Evolutionary conservation across 768 basidiomycete species (phyloP).

Genomic region (Agaricus subrufescens): DNA sequence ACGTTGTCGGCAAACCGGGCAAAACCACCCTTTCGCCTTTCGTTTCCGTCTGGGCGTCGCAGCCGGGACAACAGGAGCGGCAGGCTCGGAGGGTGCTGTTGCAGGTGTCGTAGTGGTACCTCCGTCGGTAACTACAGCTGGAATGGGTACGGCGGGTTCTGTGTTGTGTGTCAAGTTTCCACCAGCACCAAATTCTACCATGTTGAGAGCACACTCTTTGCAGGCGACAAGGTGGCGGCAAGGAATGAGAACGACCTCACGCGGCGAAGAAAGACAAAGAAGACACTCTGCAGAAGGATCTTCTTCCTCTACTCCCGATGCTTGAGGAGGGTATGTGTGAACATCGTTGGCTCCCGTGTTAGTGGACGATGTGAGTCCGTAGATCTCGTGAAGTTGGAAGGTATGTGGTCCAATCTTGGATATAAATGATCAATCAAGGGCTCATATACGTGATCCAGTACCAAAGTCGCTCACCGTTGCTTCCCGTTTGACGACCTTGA

Average conservation of each 20-base stretch:
- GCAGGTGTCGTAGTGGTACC: slow-evolving; percentile 20
- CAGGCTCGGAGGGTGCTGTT: slow-evolving; percentile 27
- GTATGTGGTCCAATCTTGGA: slow-evolving; percentile 83
- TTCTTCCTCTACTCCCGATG: slow-evolving; percentile 40
- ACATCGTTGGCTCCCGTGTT: slow-evolving; percentile 28
- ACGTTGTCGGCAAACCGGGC: slow-evolving; percentile 95
- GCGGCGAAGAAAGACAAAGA: slow-evolving; percentile 80
- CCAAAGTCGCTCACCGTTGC: slow-evolving; percentile 48
- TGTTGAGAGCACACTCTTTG: slow-evolving; percentile 92
- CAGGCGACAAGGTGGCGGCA: slow-evolving; percentile 95
- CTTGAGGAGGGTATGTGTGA: slow-evolving; percentile 37
- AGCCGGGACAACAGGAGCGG: slow-evolving; percentile 20
- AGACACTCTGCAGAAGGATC: slow-evolving; percentile 87
- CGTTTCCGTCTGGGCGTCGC: slow-evolving; percentile 68
- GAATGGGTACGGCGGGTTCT: slow-evolving; percentile 29
- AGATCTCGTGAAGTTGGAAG: slow-evolving; percentile 95
- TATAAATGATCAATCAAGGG: background rate
- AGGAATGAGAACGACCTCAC: slow-evolving; percentile 90
- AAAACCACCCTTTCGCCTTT: slow-evolving; percentile 97
- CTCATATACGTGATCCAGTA: background rate
- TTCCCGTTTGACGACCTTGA: slow-evolving; percentile 90
- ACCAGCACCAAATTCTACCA: slow-evolving; percentile 96
- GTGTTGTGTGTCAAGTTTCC: slow-evolving; percentile 70
- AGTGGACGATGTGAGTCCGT: slow-evolving; percentile 70
- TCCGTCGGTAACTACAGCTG: slow-evolving; percentile 19